Conservation (phyloP, 495 filamentous ascomycete genomes). For the Aspergillus conjunctus region DNA sequence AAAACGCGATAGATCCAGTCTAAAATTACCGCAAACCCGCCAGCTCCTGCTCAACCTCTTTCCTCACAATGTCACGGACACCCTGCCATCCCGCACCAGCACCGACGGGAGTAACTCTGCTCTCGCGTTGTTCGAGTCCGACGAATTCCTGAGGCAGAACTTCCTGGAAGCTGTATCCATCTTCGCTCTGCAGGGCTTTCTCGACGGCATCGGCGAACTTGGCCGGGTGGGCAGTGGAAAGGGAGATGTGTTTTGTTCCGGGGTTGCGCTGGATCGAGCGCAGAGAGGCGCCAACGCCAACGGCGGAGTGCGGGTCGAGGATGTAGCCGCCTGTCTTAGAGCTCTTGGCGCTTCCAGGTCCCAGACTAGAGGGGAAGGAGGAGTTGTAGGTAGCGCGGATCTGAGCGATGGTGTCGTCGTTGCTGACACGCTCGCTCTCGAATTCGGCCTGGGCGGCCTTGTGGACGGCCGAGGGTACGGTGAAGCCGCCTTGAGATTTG, state of each 20-base stretch:
- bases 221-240: constrained; percentile 91
- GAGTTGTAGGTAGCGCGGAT: constrained; percentile 66
- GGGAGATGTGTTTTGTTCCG: constrained; percentile 66
- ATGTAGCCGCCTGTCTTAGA: constrained; percentile 61
- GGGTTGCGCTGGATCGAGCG: constrained; percentile 61
- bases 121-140: constrained; percentile 66
- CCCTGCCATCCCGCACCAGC: constrained; percentile 37
- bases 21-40: constrained; percentile 22
- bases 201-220: constrained; percentile 86
- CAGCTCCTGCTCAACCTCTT: constrained; percentile 42
- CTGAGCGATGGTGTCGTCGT: constrained; percentile 72
- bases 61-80: constrained; percentile 45
- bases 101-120: constrained; percentile 35
- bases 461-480: constrained; percentile 68
- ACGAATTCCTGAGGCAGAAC: constrained; percentile 80
- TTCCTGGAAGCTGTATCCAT: constrained; percentile 69
- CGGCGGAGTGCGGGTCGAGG: constrained; percentile 88
- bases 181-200: constrained; percentile 65
- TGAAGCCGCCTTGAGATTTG: constrained; percentile 79
- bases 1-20: background rate
- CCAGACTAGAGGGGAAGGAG: constrained; percentile 37
- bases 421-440: constrained; percentile 79
- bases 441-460: constrained; percentile 66
- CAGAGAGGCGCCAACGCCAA: constrained; percentile 73
- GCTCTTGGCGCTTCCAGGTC: constrained; percentile 34